These are phyloP conservation scores for Saksenaea vasiformis DNA, from an alignment of 371 early-diverging fungal species.

Conservation along the genomic window DNA sequence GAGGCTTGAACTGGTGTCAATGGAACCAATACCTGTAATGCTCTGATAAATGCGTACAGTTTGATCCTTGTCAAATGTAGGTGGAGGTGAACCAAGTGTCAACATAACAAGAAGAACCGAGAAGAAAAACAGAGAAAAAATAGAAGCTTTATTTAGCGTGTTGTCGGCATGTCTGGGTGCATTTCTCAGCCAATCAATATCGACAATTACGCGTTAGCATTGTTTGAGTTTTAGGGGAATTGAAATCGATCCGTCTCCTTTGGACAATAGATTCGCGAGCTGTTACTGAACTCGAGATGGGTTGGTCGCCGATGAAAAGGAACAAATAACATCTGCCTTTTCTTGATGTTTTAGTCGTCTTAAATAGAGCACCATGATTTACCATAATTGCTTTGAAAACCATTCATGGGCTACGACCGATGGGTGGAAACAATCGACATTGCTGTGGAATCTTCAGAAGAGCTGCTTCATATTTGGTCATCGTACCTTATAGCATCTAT, in stretches of 20 bases:
- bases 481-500: constrained; percentile 52
- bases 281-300: constrained; percentile 17
- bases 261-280: constrained; percentile 38
- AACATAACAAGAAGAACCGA: neutral
- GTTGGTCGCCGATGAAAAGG: constrained; percentile 18
- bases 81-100: neutral
- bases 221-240: neutral
- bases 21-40: neutral
- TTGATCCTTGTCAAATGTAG: neutral
- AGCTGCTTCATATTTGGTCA: neutral
- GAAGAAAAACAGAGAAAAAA: neutral
- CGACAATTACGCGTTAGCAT: too few species aligned
- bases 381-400: constrained; percentile 43
- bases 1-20: neutral
- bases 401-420: constrained; percentile 25
- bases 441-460: constrained; percentile 8
- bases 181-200: neutral
- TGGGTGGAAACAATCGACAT: constrained; percentile 42
- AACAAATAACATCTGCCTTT: neutral
- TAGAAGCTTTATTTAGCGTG: neutral
- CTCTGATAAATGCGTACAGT: neutral
- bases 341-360: neutral
- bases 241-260: constrained; percentile 34
- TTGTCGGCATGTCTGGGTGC: constrained; percentile 3
- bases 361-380: neutral